A percentile compares a stretch with the other conserved stretches of the same genome.
Evolutionary conservation across 2,329 filamentous ascomycete genomes (phyloP).

Genomic region (Colletotrichum limetticola): DNA sequence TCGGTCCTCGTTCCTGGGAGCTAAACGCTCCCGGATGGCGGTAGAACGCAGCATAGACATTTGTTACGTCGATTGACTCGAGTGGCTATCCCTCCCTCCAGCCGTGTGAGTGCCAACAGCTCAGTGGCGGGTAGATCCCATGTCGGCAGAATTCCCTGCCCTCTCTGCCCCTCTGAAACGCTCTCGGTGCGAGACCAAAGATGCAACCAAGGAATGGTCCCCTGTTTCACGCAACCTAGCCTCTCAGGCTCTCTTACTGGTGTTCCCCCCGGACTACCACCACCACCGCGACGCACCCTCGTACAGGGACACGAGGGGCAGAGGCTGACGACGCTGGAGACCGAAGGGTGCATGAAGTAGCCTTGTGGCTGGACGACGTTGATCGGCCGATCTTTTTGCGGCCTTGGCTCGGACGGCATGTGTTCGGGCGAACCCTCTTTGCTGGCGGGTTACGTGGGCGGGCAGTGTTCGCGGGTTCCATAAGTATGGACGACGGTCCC

Average conservation of each 20-base stretch:
- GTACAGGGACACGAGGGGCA: background rate
- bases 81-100: background rate
- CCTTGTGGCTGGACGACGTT: conserved; percentile 13
- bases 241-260: background rate
- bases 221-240: conserved; percentile 28
- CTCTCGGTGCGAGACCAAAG: conserved; percentile 16
- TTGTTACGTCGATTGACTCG: background rate
- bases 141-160: conserved; percentile 4
- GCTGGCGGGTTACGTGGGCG: background rate
- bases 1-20: conserved; percentile 4
- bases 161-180: conserved; percentile 18
- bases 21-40: conserved; percentile 17
- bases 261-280: too few relatives aligned
- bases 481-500: conserved; percentile 26
- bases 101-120: background rate
- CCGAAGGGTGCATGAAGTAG: conserved; percentile 31
- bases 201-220: conserved; percentile 30
- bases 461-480: conserved; percentile 5
- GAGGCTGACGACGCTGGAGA: conserved; percentile 5
- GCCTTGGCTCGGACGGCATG: conserved; percentile 26
- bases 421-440: conserved; percentile 14
- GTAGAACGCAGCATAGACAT: background rate
- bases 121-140: conserved; percentile 9
- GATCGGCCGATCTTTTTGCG: conserved; percentile 21
- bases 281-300: background rate